Evolutionary conservation across 2,329 filamentous ascomycete genomes (phyloP), one percentile per base, ranked within the genome.

Genomic region (Sporothrix humicola): DNA sequence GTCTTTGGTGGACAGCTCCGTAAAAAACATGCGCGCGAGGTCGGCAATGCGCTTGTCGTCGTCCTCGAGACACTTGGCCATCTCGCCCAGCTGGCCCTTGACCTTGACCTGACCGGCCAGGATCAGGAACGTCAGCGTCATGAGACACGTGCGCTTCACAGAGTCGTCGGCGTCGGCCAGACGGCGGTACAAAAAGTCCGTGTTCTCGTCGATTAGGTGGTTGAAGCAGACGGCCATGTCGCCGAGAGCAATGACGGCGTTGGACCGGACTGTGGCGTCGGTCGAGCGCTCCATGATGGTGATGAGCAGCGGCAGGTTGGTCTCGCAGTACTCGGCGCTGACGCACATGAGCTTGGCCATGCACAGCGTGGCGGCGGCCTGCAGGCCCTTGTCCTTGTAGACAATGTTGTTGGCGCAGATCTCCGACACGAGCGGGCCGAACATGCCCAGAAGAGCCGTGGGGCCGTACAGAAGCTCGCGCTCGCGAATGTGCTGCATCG

Each of bases 201-300:
- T 99, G 82, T 99, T 98, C 83, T 99, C 97, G 80, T 99, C 97
- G 78, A 99, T 98, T 69, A 99, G 89, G 80, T 99, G 96, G 80
- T 99, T 99, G 87, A 99, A 99, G 87, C 95, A 98, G 26, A 99
- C 96, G 0, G 97, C 97, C 96, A 99, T 99, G 80, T 99, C 96
- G 54, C 96, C 96, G 0, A 99, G 89, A 0, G 96, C 95, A 78
- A 99, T 97, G 20, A 99, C 97, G 10, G 97, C 93, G 80, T 99
- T 99, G 78, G 93, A 97, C 70, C 96, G 91, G 54, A 97, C 95
- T 20, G 95, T 97, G 0, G 97, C 92, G 79, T 98, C 94, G 46
- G 93, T 89, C 1, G 94, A 98, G 44, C 94, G 91, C 83, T 99
- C 96, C 86, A 99, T 95, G 79, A 99, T 98, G 17, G 95, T 98